Base-by-base conservation (phyloP, 257 asterid species). In the Petrea volubilis region DNA sequence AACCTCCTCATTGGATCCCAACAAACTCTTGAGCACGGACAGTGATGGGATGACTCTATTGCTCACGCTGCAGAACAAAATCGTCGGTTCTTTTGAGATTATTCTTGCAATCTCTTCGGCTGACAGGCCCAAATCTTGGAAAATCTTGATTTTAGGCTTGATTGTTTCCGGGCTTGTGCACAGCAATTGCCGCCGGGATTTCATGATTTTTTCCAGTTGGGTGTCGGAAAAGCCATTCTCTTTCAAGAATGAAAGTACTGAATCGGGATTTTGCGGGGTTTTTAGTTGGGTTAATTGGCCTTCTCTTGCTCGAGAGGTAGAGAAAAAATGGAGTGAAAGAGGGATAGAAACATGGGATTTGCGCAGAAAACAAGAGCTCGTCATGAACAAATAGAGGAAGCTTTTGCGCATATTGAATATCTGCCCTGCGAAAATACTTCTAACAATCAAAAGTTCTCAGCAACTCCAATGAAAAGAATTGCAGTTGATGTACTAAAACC, bases 121-220 rank as follows among this genome's bases (percentile, higher is more conserved):
- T n/a, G n/a, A n/a, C n/a, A n/a, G n/a, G n/a, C n/a, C n/a, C n/a
- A n/a, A n/a, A n/a, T n/a, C n/a, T n/a, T n/a, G n/a, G n/a, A n/a
- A n/a, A n/a, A n/a, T n/a, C n/a, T n/a, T n/a, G n/a, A n/a, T n/a
- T n/a, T n/a, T n/a, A n/a, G n/a, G n/a, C n/a, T n/a, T n/a, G n/a
- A n/a, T n/a, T n/a, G n/a, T 52, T 27, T 70, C 20, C 25, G 77
- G 28, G n/a, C 60, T 78, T 81, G 28, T 74, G 83, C 71, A 60
- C 68, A 51, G 46, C 47, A 79, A 38, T 1, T 20, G 28, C 25
- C 77, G 77, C 63, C 1, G 43, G 1, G 10, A 11, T 44, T 28
- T 67, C 27, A 78, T 6, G 21, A 68, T 11, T 28, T 36, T 76
- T 56, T 80, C 77, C 62, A 80, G 29, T 15, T 80, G 79, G 51